phyloP scores from a whole-genome alignment of 768 basidiomycete species.

The Collybia sp. region DNA sequence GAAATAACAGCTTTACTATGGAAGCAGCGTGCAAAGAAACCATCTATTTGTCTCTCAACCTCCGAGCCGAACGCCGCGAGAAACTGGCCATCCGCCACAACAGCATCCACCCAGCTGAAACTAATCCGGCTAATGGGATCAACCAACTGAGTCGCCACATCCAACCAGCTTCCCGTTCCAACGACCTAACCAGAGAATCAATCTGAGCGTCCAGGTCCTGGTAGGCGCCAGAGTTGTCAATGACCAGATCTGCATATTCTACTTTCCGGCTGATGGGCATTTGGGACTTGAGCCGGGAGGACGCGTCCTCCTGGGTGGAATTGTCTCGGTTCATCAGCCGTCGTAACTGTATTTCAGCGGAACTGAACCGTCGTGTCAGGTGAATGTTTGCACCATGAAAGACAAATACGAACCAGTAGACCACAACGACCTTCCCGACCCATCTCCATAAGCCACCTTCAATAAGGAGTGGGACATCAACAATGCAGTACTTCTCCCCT shows the following conservation, averaged over 20 bases:
- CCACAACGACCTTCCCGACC: constrained; percentile 82
- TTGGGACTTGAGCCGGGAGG: constrained; percentile 74
- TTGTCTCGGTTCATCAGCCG: constrained; percentile 76
- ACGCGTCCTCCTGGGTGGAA: constrained; percentile 62
- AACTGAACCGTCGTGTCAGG: constrained; percentile 42
- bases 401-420: constrained; percentile 66
- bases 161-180: constrained; percentile 15
- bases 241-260: constrained; percentile 75
- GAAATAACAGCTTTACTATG: too few relatives aligned
- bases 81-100: constrained; percentile 13
- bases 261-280: constrained; percentile 76
- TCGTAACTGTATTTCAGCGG: constrained; percentile 76
- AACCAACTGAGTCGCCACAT: constrained; percentile 54
- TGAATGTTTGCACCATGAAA: background rate
- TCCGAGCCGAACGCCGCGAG: background rate
- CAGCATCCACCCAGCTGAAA: constrained; percentile 33
- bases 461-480: constrained; percentile 91
- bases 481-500: constrained; percentile 73
- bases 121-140: constrained; percentile 46
- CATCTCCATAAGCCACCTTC: constrained; percentile 83
- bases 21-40: background rate
- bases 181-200: background rate
- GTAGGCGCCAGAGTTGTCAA: constrained; percentile 84
- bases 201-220: constrained; percentile 51
- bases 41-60: background rate